phyloP scores from a whole-genome alignment of 176 grass and related monocot genomes.

The Aegilops sharonensis region DNA sequence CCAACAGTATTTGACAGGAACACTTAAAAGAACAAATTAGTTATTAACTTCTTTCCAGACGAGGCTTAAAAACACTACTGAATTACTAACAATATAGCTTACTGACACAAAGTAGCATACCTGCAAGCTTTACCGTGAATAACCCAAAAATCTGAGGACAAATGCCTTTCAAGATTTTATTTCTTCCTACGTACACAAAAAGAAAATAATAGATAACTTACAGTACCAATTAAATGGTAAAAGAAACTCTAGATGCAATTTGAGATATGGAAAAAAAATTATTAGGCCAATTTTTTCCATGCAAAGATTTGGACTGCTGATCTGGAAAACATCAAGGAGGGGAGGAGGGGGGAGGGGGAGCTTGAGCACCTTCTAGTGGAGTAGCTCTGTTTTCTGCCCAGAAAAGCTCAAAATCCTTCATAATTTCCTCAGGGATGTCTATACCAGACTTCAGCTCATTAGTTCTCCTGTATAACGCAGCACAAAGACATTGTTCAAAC shows the following conservation, averaged over 20 bases:
- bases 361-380: slow-evolving; percentile 65
- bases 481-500: slow-evolving; percentile 5
- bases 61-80: slow-evolving; percentile 6
- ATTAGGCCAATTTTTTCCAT: no score
- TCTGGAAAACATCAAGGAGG: not conserved
- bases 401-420: slow-evolving; percentile 56
- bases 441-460: slow-evolving; percentile 88
- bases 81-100: slow-evolving; percentile 3
- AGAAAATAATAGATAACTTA: not conserved
- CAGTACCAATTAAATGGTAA: slow-evolving; percentile 14
- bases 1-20: not conserved
- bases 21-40: not conserved
- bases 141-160: slow-evolving; percentile 92
- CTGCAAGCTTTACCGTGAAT: slow-evolving; percentile 97
- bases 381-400: slow-evolving; percentile 46
- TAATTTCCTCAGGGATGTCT: slow-evolving; percentile 62
- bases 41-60: not conserved
- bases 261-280: not conserved
- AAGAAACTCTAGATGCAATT: slow-evolving; percentile 17
- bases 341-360: not conserved
- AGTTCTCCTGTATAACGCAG: slow-evolving; percentile 53
- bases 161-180: slow-evolving; percentile 72
- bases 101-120: slow-evolving; percentile 37
- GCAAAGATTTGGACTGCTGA: not conserved
- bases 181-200: slow-evolving; percentile 57